Evolutionary conservation across 441 rosid genomes (phyloP), one percentile per base, ranked within the genome.

Genomic region (Metrosideros polymorpha): DNA sequence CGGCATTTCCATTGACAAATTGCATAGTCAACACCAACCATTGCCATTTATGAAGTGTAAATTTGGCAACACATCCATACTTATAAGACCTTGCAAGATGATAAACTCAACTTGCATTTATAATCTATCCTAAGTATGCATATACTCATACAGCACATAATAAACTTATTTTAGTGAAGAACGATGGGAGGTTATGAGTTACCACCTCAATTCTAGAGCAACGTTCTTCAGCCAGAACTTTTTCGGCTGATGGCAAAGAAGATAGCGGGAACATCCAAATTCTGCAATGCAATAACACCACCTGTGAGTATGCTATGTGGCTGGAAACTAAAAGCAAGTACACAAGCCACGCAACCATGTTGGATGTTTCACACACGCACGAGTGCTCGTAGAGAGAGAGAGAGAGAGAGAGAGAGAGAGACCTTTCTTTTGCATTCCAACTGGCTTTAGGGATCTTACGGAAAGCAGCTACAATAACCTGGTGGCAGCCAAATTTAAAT

Each of bases 361-460:
- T 10, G 2, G 51, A 52, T 51, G 45, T 14, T 63, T 35, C 29
- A 29, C 7, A 9, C 4, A 25, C 9, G 7, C 0, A 10, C 12
- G 0, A n/a, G n/a, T 7, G 22, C 22, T 50, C 53, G 9, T 12
- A 56, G 53, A 24, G 66, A 43, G 83, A 45, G 85, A 59, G 59
- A 54, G 61, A 56, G 53, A 24, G 66, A 43, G 83, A 45, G 85
- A 59, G 59, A 54, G 61, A 56, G 59, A 51, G 85, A 90, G 82
- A 96, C 99, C 98, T 96, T 90, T 97, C 99, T 94, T 94, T 96
- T 55, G 95, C 93, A 92, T 95, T 95, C 99, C 99, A 97, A 50
- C 92, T 86, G 87, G 99, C 98, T 88, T 91, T 94, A 63, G 99
- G 96, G 91, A 96, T 92, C 92, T 93, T 94, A 83, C 92, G 98